Base-by-base conservation (phyloP, 2,329 filamentous ascomycete genomes). In the Bisporella sp. region DNA sequence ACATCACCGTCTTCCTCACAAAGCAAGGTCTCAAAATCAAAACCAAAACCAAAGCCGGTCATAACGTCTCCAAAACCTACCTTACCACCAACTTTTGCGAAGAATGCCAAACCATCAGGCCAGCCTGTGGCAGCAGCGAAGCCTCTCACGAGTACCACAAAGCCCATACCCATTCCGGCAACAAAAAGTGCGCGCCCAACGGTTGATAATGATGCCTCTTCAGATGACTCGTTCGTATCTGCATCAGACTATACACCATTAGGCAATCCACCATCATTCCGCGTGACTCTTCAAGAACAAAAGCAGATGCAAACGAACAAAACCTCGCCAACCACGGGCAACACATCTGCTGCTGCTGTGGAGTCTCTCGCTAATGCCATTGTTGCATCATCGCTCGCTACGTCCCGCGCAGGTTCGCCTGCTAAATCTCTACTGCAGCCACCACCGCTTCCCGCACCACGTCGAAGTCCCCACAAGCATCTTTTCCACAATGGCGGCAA, bases 291-390 rank as follows among this genome's bases (percentile, higher is more conserved):
- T 55, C 60, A 35, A 59, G 42, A 50, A 11, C 53, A 59, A 53
- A 56, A 57, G 28, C 49, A 51, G 12, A 53, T 48, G 31, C 47
- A 55, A 5, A 51, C 51, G 6, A 37, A 37, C 35, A 8, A 37
- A 8, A 8, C n/a, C 35, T 57, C 54, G 50, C 40, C 44, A 7
- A 58, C 59, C 13, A 21, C 21, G 3, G 21, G 21, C 21, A 30
- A 51, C 30, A 51, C 53, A 32, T 58, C 57, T 29, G 51, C 50
- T 47, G 72, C 83, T 31, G 76, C 77, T 1, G 73, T 87, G 7
- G 77, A 84, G 52, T 82, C 82, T 0, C 76, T 91, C 6, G 82
- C 85, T 9, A 80, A 81, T 59, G 87, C 87, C 55, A 89, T 91
- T 51, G 77, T 91, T 60, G 87, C 86, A 2, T 82, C 85, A 2